Base-by-base conservation (phyloP, 2,329 filamentous ascomycete genomes). In the Xylaria digitata region DNA sequence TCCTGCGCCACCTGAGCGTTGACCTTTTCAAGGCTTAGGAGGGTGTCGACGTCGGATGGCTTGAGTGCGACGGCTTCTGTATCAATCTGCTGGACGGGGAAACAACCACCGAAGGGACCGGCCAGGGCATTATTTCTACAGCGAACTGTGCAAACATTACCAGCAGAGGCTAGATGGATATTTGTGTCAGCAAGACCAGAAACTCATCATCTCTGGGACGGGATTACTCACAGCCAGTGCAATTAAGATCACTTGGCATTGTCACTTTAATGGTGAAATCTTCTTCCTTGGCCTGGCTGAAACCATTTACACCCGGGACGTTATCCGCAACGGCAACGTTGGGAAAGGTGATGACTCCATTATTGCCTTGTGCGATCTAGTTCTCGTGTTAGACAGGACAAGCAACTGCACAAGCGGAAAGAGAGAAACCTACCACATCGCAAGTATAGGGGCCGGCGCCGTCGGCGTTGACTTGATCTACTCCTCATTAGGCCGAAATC, bases 91-190 rank as follows among this genome's bases (percentile, higher is more conserved):
- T 87, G 83, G 19, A 88, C 82, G 1, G 86, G 78, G 74, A 89
- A 84, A 77, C 87, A 89, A 57, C 86, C 83, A 45, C 85, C 84
- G 62, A 89, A 89, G 13, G 85, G 85, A 4, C 86, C 85, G 9
- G 85, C 85, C 3, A 83, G 76, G 3, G 86, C 85, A 63, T 83
- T 85, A 79, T 89, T 89, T 21, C 85, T 81, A 80, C 87, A 89
- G 42, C 87, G 83, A 21, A 89, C 80, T 0, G 86, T 88, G 80
- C 86, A 87, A 45, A 88, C 73, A 61, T 87, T 84, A 49, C 88
- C 87, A 1, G 86, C 86, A 0, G 86, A 86, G 7, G 78, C 83
- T 83, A 45, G 6, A 19, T 6, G n/a, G 4, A 17, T 32, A 2
- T 30, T 11, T 2, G 4, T n/a, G 48, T 63, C 21, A 60, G 58